Conservation (phyloP, 305 asterid genomes). For the Nicotiana rustica region DNA sequence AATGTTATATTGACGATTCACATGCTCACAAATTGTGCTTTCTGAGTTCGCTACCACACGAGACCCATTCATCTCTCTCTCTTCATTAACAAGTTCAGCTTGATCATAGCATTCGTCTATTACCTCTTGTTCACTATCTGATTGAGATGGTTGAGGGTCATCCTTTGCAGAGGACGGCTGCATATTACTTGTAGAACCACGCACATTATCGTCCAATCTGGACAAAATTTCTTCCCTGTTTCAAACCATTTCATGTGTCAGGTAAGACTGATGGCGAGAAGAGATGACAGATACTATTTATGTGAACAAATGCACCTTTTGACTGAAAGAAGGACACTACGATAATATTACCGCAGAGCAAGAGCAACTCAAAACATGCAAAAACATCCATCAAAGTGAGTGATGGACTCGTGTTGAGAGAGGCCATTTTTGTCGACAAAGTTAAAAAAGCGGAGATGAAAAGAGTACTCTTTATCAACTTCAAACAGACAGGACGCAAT, state of each 20-base stretch:
- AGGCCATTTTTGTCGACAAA: background rate
- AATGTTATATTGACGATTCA: slow-evolving; percentile 41
- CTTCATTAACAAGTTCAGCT: slow-evolving; percentile 40
- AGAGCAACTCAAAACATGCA: slow-evolving; percentile 23
- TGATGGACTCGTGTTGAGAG: background rate
- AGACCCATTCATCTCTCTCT: slow-evolving; percentile 42
- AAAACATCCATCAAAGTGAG: background rate
- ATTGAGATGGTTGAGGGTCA: slow-evolving; percentile 22
- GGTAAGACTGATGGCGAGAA: background rate
- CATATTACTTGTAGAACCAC: slow-evolving; percentile 40
- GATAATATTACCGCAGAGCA: background rate
- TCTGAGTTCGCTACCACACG: slow-evolving; percentile 33
- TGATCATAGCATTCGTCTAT: slow-evolving; percentile 24
- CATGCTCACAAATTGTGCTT: slow-evolving; percentile 36
- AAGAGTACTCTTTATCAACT: background rate
- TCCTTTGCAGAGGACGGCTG: slow-evolving; percentile 30
- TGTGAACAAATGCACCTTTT: background rate
- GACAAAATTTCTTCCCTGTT: slow-evolving; percentile 87
- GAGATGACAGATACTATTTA: background rate
- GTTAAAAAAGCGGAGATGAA: background rate
- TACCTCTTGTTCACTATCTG: slow-evolving; percentile 38
- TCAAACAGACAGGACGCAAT: background rate
- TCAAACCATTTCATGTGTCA: slow-evolving; percentile 1
- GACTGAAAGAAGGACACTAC: background rate
- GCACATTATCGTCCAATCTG: slow-evolving; percentile 57